Evolutionary conservation across 1,139 yeast species (phyloP).

Genomic region (Nakaseomyces kungkrabaensis): DNA sequence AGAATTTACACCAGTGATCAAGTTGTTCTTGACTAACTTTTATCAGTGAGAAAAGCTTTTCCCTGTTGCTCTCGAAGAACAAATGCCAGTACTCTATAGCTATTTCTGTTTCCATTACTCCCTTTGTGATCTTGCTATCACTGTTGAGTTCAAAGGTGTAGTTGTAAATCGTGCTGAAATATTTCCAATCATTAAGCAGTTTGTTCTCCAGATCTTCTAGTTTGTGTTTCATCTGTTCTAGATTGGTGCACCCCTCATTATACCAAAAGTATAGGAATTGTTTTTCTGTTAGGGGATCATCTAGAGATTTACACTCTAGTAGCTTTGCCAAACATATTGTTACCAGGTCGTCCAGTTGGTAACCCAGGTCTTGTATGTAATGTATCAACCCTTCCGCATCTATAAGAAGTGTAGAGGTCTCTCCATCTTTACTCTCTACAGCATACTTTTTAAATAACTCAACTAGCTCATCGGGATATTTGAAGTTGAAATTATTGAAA

Average conservation of each 20-base stretch:
- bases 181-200: slow-evolving; percentile 32
- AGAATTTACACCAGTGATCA: slow-evolving; percentile 28
- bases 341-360: slow-evolving; percentile 63
- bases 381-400: slow-evolving; percentile 70
- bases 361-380: slow-evolving; percentile 55
- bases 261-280: slow-evolving; percentile 19
- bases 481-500: not conserved
- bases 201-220: slow-evolving; percentile 33
- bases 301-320: slow-evolving; percentile 34
- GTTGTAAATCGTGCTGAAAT: slow-evolving; percentile 50
- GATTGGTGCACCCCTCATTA: slow-evolving; percentile 27
- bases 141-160: slow-evolving; percentile 62
- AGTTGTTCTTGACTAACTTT: slow-evolving; percentile 38
- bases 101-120: slow-evolving; percentile 48
- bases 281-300: slow-evolving; percentile 20
- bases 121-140: slow-evolving; percentile 42
- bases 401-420: slow-evolving; percentile 29
- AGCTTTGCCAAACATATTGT: slow-evolving; percentile 64
- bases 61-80: slow-evolving; percentile 36
- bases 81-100: slow-evolving; percentile 75
- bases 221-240: slow-evolving; percentile 43
- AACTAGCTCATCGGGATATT: slow-evolving; percentile 16
- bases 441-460: slow-evolving; percentile 26
- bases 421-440: slow-evolving; percentile 9
- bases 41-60: slow-evolving; percentile 33